Conservation (phyloP, 345 rosid species). For the Eucalyptus marginata region DNA sequence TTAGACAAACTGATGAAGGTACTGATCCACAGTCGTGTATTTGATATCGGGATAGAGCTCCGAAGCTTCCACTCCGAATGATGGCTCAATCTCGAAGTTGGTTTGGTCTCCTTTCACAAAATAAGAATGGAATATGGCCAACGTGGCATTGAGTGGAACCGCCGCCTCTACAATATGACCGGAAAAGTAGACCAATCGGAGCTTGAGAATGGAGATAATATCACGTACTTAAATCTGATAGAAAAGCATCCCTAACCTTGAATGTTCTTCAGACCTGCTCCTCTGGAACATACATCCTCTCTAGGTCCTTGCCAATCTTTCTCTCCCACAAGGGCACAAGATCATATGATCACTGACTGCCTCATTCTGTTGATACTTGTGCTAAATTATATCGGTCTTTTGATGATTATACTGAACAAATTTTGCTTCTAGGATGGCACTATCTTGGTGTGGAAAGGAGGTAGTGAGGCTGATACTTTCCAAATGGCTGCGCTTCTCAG, state of each 20-base stretch:
- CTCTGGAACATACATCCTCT: background rate
- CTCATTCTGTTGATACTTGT: background rate
- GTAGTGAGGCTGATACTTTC: background rate
- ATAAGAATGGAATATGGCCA: background rate
- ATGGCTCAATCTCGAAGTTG: background rate
- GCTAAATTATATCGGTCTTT: background rate
- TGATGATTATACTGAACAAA: background rate
- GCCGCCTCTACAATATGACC: background rate
- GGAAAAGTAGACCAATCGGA: background rate
- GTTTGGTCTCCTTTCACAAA: conserved; percentile 1
- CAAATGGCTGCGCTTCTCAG: background rate
- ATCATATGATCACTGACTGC: background rate
- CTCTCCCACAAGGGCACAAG: background rate
- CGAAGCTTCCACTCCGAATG: background rate
- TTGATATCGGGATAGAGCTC: background rate
- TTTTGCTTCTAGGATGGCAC: background rate
- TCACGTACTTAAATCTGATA: background rate
- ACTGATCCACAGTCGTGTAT: background rate
- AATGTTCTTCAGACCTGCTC: background rate
- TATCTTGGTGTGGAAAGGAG: background rate
- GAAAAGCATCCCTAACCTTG: background rate
- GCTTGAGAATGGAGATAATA: background rate
- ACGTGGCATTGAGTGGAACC: background rate
- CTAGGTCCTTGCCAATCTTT: background rate
- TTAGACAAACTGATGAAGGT: background rate